Base-by-base conservation (phyloP, 1,284 basidiomycete species). In the Puccinia hordei region DNA sequence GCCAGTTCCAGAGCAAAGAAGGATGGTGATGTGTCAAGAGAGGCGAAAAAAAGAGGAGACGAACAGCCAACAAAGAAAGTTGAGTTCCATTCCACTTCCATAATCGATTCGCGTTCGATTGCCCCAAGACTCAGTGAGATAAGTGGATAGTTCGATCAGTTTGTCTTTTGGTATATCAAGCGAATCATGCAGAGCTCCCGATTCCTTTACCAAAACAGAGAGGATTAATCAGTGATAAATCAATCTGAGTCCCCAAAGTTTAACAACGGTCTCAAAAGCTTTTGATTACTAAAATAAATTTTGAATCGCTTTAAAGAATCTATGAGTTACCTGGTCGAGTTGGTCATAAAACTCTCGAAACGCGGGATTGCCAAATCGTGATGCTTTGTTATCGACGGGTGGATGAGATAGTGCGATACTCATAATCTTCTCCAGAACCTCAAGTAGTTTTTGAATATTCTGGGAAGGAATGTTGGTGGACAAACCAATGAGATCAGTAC, bases 61-160 rank as follows among this genome's bases (percentile, higher is more conserved):
- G 84, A 85, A 97, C 94, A 99, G 85, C 95, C 95, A 99, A 84
- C 94, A 98, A 15, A 98, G 83, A 85, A 98, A 99, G 87, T 98
- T 98, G 81, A 99, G 89, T 86, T 99, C 97, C 95, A 98, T 98
- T 1, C 96, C 96, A 84, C 94, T 97, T 12, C 97, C 96, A 86
- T 99, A 99, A 86, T 99, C 97, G 82, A 99, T 95, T 6, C 96
- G 88, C 76, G 92, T 90, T 53, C 92, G 88, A 85, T 93, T 98
- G 0, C 96, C 96, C 95, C 95, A 99, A 30, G 91, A 87, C 84
- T 97, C 92, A 65, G 89, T 87, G 83, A 99, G 92, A 86, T 99
- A 99, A 0, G 88, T 88, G 3, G 90, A 89, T 12, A 95, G 85
- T 84, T 96, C 94, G 2, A 86, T 84, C 0, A 90, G 87, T 8